Evolutionary conservation across 768 basidiomycete species (phyloP), one percentile per base, ranked within the genome.

Genomic region (Leccinum incarnatum): DNA sequence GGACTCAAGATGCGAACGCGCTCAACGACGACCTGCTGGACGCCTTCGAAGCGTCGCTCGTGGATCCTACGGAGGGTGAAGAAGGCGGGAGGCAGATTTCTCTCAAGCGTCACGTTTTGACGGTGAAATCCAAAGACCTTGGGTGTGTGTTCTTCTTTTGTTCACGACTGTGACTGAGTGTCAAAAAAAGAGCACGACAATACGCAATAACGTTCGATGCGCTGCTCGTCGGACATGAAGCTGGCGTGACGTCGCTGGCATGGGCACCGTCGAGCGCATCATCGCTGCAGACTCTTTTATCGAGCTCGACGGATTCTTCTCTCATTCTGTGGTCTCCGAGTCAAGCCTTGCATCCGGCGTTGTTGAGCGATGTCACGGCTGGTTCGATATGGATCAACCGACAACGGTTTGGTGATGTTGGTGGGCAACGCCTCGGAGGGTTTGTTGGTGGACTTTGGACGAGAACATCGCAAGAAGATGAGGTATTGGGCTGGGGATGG

Each of bases 141-240:
- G 59, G 61, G 70, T 71, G 30, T 37, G 55, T 17, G 32, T 57
- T 65, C 19, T 27, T 42, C 12, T 52, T 78, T 78, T 30, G 59
- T 69, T 37, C 69, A 70, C 36, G 42, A 46, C 14, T 1, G 9
- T 54, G 42, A 55, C 10, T 0, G n/a, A 57, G 4, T 17, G 7
- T 53, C 42, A 17, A 19, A n/a, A 29, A 48, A 63, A 84, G 82
- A 36, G 48, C 61, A 10, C 72, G 72, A 47, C 84, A 85, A 57
- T 96, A 85, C 68, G 85, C 88, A 7, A 83, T 97, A 37, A 91
- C 89, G 1, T 93, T 98, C 56, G 97, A 98, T 67, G 95, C 97
- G 1, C 83, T 99, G 10, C 81, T 99, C 19, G 77, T 98, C 23
- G 96, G 97, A n/a, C 97, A 99, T 67, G 97, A 99, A 76, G 90